Percentiles rank a stretch among this genome's conserved stretches.
Conservation (phyloP, 2,329 filamentous ascomycete genomes). For the Calonectria naviculata region DNA sequence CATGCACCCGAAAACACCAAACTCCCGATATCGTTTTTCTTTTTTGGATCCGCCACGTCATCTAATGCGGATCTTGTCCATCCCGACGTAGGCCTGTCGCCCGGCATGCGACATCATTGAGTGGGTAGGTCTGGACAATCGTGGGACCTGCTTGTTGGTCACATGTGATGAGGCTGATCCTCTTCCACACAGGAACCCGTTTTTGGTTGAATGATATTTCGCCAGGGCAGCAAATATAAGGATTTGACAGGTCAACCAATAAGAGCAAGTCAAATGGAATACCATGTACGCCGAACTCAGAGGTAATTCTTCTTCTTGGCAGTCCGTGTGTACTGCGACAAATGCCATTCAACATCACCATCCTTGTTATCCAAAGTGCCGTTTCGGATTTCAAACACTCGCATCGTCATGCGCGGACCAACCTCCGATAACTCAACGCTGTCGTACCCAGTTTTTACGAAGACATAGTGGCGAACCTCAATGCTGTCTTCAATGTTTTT, state of each 20-base stretch:
- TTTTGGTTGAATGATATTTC: too few species aligned
- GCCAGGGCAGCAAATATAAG: background rate
- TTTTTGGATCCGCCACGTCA: slow-evolving; percentile 8
- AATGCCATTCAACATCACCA: slow-evolving; percentile 95
- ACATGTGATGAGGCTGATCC: background rate
- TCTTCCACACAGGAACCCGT: background rate
- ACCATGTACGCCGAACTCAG: slow-evolving; percentile 54
- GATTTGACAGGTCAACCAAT: background rate
- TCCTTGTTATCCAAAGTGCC: slow-evolving; percentile 95
- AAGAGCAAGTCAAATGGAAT: background rate
- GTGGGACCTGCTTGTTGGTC: background rate
- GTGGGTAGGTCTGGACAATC: background rate
- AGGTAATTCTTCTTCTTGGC: slow-evolving; percentile 96
- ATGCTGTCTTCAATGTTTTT: slow-evolving; percentile 95
- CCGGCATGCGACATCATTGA: background rate
- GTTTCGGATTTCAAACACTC: slow-evolving; percentile 90
- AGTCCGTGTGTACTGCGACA: slow-evolving; percentile 95
- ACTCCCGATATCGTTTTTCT: slow-evolving; percentile 28
- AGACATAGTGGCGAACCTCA: slow-evolving; percentile 85
- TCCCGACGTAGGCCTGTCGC: background rate
- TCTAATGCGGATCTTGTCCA: background rate
- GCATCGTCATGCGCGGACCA: slow-evolving; percentile 97
- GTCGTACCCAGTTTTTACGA: slow-evolving; percentile 91
- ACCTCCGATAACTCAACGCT: slow-evolving; percentile 91
- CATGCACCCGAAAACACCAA: slow-evolving; percentile 35